Evolutionary conservation across 129 eudicot genomes (phyloP).

Genomic region (Saposhnikovia divaricata): DNA sequence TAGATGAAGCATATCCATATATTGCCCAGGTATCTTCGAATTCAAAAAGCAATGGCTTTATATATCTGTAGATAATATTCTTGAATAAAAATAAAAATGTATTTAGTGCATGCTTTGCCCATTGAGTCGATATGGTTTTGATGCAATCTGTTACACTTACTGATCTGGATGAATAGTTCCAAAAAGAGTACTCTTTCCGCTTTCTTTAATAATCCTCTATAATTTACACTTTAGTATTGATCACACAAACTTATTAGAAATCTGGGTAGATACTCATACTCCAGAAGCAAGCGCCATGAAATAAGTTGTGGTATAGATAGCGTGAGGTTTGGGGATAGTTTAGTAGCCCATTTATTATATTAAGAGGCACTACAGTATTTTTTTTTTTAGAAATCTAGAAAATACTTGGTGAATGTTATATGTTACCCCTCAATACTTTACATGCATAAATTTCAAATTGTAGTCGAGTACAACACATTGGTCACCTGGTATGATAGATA

Average conservation of each 20-base stretch:
- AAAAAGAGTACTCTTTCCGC: not conserved
- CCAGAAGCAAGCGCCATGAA: not conserved
- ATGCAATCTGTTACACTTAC: not conserved
- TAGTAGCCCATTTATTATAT: not conserved
- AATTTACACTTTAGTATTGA: not conserved
- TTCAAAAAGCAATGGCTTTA: not conserved
- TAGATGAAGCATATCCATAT: constrained; percentile 99
- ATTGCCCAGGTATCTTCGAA: constrained; percentile 76
- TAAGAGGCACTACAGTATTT: not conserved
- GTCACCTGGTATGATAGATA: not conserved
- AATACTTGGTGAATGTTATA: not conserved
- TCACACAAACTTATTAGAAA: not conserved
- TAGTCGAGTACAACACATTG: not conserved
- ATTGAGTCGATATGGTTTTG: not conserved
- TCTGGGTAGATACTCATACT: not conserved
- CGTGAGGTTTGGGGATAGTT: not conserved
- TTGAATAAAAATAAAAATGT: not conserved
- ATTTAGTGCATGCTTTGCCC: not conserved
- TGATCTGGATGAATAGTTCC: not conserved
- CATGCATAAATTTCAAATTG: not conserved
- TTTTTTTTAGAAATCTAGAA: not conserved
- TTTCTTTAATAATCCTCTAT: not conserved
- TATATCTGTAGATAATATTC: not conserved
- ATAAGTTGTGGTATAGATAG: not conserved
- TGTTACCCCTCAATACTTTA: not conserved